phyloP scores from a whole-genome alignment of 495 filamentous ascomycete species.

The Aspergillus bertholletiae region DNA sequence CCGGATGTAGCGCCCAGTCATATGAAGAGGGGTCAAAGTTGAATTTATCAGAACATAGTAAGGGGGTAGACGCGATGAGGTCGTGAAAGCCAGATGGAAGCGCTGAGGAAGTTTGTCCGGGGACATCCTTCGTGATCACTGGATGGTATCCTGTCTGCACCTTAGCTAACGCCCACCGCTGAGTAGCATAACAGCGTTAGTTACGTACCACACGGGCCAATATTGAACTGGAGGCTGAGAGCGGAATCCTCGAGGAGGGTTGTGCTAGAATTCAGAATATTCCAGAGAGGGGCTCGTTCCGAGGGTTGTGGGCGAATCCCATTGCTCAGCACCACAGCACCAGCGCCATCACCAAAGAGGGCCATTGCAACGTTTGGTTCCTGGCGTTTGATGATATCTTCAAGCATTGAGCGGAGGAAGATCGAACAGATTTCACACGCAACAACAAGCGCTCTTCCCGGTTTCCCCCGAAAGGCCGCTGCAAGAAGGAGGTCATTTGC shows the following conservation, averaged over 20 bases:
- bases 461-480: background rate
- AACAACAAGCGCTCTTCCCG: background rate
- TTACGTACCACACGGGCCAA: too few relatives aligned
- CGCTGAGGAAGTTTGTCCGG: background rate
- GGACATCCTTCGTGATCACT: background rate
- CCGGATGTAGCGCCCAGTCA: conserved; percentile 7
- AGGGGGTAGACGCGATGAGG: background rate
- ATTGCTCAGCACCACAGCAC: background rate
- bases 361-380: background rate
- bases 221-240: too few relatives aligned
- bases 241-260: background rate
- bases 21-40: background rate
- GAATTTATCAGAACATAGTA: background rate
- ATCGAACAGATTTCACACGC: background rate
- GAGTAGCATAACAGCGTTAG: too few relatives aligned
- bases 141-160: background rate
- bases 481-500: background rate
- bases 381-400: background rate
- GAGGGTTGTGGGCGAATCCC: background rate
- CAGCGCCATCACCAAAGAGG: background rate
- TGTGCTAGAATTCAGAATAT: background rate
- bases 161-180: too few relatives aligned
- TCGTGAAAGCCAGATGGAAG: background rate
- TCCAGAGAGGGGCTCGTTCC: background rate
- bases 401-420: background rate